Conservation (phyloP, 768 basidiomycete genomes). For the Tulasnella sp. region DNA sequence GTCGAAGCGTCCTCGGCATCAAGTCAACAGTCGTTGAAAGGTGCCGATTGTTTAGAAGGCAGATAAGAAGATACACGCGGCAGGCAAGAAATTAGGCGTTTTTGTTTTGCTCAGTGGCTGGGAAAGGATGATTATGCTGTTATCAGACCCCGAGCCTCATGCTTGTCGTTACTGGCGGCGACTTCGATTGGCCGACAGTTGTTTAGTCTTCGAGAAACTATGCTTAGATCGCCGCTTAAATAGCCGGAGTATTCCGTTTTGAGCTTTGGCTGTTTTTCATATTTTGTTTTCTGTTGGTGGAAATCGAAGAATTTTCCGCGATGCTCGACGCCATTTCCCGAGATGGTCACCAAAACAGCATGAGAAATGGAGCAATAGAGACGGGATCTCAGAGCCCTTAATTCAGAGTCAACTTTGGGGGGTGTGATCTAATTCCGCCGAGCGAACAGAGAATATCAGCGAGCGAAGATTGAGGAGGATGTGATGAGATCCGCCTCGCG, state of each 20-base stretch:
- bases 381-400: neutral
- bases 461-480: neutral
- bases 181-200: conserved; percentile 12
- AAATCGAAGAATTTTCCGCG: neutral
- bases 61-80: conserved; percentile 5
- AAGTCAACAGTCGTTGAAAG: neutral
- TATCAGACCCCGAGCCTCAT: conserved; percentile 15
- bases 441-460: conserved; percentile 1
- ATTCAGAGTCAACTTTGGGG: neutral
- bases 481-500: conserved; percentile 12
- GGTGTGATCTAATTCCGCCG: conserved; percentile 7
- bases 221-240: conserved; percentile 4
- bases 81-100: neutral
- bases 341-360: neutral
- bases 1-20: neutral
- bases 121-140: conserved; percentile 13
- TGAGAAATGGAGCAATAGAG: neutral
- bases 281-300: neutral
- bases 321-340: neutral
- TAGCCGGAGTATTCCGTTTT: neutral
- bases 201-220: neutral
- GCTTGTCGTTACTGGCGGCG: neutral
- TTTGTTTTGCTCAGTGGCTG: conserved; percentile 4
- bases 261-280: neutral
- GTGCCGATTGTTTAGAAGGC: neutral